Base-by-base conservation (phyloP, 2,329 filamentous ascomycete species). In the Lasiodiplodia hormozganensis region DNA sequence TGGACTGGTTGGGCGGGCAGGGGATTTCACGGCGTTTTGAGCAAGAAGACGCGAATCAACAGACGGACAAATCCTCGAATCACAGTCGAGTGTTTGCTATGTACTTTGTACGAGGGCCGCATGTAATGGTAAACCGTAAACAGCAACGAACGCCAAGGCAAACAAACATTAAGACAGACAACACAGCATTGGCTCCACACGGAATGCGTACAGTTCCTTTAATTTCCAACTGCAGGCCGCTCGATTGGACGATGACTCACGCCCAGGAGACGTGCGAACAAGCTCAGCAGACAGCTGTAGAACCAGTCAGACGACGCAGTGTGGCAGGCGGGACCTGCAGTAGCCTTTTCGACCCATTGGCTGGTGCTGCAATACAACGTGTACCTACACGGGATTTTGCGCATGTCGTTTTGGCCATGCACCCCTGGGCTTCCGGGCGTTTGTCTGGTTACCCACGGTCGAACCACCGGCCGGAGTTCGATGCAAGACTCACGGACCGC, bases 121-220 rank as follows among this genome's bases (percentile, higher is more conserved):
- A 52, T 62, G 47, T 64, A 64, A 64, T 64, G 60, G 60, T 64
- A 64, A 64, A 64, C 60, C 40, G 25, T 64, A 64, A 64, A 64
- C 60, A 64, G 43, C 47, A 64, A 64, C 60, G 28, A 38, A 28
- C 60, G 60, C 60, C 51, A 52, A 62, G 21, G 28, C 60, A 64
- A 64, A 64, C 60, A 64, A 64, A 64, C 60, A 64, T 64, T n/a
- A 52, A 34, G 58, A 62, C 31, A 62, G 58, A 51, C 60, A 64
- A 64, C 43, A 34, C 43, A 52, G 25, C 43, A 34, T 56, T 4
- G 43, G 11, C 7, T 28, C 40, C 23, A 34, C 12, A 11, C 58
- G 47, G 49, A 31, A 23, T 12, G 7, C 14, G 25, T 51, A 40
- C 40, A 18, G 31, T 34, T 34, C 58, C 58, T 62, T 43, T 43